Percentiles rank a stretch among this genome's conserved stretches.
Conservation (phyloP, 2,329 filamentous ascomycete genomes). For the Hypoxylon sp. region DNA sequence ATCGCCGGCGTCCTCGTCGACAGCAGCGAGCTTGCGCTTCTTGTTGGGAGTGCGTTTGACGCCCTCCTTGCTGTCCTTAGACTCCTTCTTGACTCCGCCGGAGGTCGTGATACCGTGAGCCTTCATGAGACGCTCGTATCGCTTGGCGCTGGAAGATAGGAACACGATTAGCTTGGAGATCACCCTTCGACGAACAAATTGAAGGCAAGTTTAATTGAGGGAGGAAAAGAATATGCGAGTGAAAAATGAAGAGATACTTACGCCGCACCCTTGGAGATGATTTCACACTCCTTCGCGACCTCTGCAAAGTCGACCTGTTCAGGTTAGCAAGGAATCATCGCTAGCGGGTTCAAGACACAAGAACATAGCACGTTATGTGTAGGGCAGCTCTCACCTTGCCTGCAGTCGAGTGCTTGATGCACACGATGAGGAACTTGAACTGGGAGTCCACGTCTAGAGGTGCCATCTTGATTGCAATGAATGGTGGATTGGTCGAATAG, state of each 20-base stretch:
- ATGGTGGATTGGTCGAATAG: slow-evolving; percentile 19
- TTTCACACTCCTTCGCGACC: slow-evolving; percentile 74
- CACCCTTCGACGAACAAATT: background rate
- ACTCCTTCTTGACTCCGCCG: slow-evolving; percentile 52
- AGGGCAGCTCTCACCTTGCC: slow-evolving; percentile 67
- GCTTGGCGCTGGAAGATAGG: slow-evolving; percentile 68
- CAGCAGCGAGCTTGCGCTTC: slow-evolving; percentile 56
- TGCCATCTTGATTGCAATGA: slow-evolving; percentile 59
- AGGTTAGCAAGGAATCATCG: slow-evolving; percentile 40
- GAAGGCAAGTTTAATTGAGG: background rate
- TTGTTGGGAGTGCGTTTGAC: slow-evolving; percentile 47
- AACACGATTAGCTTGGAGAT: slow-evolving; percentile 7
- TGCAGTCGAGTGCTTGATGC: slow-evolving; percentile 72
- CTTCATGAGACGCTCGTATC: slow-evolving; percentile 77
- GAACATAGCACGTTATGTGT: background rate
- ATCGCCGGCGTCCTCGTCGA: slow-evolving; percentile 55
- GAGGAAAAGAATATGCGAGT: background rate
- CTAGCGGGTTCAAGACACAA: background rate
- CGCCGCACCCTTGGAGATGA: slow-evolving; percentile 78
- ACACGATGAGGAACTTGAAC: slow-evolving; percentile 76
- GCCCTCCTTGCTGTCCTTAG: slow-evolving; percentile 49
- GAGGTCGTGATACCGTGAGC: slow-evolving; percentile 63
- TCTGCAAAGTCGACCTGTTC: slow-evolving; percentile 73
- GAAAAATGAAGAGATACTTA: slow-evolving; percentile 61
- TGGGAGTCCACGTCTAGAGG: slow-evolving; percentile 67